These are phyloP conservation scores for Ustilago lituana DNA, from an alignment of 1,284 basidiomycete genomes.

Conservation along the genomic window DNA sequence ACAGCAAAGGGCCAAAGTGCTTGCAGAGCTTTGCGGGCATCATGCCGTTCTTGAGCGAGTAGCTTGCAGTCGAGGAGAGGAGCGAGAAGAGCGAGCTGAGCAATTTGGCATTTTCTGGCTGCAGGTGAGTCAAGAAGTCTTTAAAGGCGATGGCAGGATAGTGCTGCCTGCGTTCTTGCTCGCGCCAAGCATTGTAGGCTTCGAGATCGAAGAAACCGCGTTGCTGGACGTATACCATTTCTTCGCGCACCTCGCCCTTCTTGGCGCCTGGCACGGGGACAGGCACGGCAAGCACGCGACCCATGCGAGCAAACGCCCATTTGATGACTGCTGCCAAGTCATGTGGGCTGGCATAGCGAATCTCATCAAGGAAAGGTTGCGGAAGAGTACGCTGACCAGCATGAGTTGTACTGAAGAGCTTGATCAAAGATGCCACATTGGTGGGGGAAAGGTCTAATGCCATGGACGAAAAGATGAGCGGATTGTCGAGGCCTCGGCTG, in stretches of 20 bases:
- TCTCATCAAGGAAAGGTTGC: slow-evolving; percentile 46
- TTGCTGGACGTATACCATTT: slow-evolving; percentile 63
- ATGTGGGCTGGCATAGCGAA: slow-evolving; percentile 62
- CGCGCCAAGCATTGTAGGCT: slow-evolving; percentile 60
- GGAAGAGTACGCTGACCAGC: slow-evolving; percentile 15
- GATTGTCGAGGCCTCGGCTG: slow-evolving; percentile 58
- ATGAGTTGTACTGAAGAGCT: slow-evolving; percentile 24
- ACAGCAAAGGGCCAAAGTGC: slow-evolving; percentile 60
- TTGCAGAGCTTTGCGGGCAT: slow-evolving; percentile 59
- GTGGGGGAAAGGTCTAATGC: slow-evolving; percentile 60
- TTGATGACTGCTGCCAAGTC: slow-evolving; percentile 65
- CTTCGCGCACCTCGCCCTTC: slow-evolving; percentile 50
- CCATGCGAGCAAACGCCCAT: slow-evolving; percentile 64
- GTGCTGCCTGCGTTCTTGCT: slow-evolving; percentile 48
- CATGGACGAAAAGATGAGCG: slow-evolving; percentile 65
- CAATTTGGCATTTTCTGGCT: slow-evolving; percentile 40
- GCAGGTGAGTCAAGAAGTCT: slow-evolving; percentile 40
- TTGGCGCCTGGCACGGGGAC: slow-evolving; percentile 25
- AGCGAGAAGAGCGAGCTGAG: slow-evolving; percentile 60
- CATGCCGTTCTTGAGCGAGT: slow-evolving; percentile 66
- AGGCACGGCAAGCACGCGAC: slow-evolving; percentile 59
- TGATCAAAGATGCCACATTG: slow-evolving; percentile 53
- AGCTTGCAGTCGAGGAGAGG: slow-evolving; percentile 60
- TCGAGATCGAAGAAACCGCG: slow-evolving; percentile 62
- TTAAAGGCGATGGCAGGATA: slow-evolving; percentile 49